These are phyloP conservation scores for Phytophthora parvispora DNA, from an alignment of 352 stramenopile genomes.

Conservation along the genomic window DNA sequence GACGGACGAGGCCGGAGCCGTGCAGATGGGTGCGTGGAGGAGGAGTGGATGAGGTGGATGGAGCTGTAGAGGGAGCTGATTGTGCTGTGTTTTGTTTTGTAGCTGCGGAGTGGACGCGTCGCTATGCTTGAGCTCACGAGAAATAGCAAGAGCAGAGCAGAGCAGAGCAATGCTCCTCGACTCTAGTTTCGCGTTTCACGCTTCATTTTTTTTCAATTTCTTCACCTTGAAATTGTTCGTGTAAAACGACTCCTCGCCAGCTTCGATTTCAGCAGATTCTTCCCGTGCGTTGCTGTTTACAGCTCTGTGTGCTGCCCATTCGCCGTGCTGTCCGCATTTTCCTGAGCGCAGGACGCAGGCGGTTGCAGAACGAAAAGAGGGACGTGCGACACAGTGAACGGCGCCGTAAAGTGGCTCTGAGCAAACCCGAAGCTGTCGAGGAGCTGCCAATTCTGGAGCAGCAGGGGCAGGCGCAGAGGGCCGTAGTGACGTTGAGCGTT, in stretches of 20 bases:
- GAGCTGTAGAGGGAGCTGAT: background rate
- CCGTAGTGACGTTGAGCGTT: conserved; percentile 73
- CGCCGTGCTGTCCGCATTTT: background rate
- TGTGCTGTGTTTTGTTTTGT: conserved; percentile 1
- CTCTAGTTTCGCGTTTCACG: conserved; percentile 37
- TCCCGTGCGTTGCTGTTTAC: background rate
- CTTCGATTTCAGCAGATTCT: background rate
- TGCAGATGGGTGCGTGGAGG: conserved; percentile 76
- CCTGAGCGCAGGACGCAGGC: background rate
- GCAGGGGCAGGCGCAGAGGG: conserved; percentile 50
- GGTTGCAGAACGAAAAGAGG: conserved; percentile 48
- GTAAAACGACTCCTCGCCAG: background rate
- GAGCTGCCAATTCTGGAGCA: conserved; percentile 49
- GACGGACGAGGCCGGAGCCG: conserved; percentile 93
- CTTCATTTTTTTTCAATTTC: conserved; percentile 36
- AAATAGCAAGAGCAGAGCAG: conserved; percentile 19
- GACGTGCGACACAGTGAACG: conserved; percentile 39
- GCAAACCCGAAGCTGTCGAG: conserved; percentile 31
- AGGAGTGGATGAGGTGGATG: background rate
- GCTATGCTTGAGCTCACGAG: conserved; percentile 60
- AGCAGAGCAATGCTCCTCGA: conserved; percentile 13
- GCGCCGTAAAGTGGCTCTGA: conserved; percentile 44
- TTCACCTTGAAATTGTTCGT: conserved; percentile 23
- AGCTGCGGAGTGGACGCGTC: conserved; percentile 79
- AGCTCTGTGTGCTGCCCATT: conserved; percentile 5